Conservation (phyloP, 2,329 filamentous ascomycete species). For the Anisogramma anomala region DNA sequence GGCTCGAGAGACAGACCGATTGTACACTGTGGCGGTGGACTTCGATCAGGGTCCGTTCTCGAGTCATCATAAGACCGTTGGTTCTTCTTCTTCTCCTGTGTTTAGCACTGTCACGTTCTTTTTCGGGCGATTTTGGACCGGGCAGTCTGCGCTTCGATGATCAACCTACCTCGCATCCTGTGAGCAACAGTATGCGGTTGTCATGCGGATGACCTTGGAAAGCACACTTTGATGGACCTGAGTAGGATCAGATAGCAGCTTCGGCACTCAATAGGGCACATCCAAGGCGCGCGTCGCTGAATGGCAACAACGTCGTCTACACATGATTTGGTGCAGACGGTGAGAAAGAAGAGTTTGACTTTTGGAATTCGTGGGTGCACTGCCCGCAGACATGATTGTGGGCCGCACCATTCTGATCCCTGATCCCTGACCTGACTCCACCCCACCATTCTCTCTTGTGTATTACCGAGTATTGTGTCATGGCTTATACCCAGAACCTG, state of each 20-base stretch:
- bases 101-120: not conserved
- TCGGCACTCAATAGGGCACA: not conserved
- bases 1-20: not conserved
- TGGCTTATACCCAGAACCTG: too few species aligned
- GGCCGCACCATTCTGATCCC: too few species aligned
- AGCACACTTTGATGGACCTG: not conserved
- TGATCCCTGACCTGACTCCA: too few species aligned
- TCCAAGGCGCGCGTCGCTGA: not conserved
- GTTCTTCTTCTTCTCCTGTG: not conserved
- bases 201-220: not conserved
- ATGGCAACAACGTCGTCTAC: not conserved
- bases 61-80: too few species aligned
- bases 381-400: too few species aligned
- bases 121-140: not conserved
- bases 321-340: not conserved
- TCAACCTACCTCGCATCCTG: not conserved
- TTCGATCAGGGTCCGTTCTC: not conserved
- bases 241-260: slow-evolving; percentile 2
- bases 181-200: not conserved
- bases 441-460: too few species aligned
- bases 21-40: not conserved
- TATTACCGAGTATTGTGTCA: too few species aligned
- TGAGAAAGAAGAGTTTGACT: not conserved
- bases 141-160: not conserved
- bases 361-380: not conserved